phyloP scores from a whole-genome alignment of 2,329 filamentous ascomycete genomes.

The Colletotrichum paranaense region DNA sequence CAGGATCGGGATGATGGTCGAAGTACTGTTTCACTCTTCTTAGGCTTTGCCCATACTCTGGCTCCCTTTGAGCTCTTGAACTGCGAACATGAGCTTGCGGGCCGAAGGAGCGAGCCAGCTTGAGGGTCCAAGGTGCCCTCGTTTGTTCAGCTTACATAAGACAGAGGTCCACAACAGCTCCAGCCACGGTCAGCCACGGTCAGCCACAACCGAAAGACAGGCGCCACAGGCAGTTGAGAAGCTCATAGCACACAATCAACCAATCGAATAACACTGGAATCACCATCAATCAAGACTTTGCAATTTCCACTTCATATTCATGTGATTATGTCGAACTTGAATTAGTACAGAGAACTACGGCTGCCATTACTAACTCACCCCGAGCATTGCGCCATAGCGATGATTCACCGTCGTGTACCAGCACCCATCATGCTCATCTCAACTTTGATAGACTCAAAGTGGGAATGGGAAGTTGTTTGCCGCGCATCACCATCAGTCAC shows the following conservation, averaged over 20 bases:
- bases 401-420: not conserved
- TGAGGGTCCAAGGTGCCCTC: not conserved
- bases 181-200: not conserved
- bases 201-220: not conserved
- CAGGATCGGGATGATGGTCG: not conserved
- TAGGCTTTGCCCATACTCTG: not conserved
- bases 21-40: not conserved
- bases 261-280: not conserved
- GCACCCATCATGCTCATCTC: not conserved
- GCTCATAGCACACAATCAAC: not conserved
- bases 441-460: not conserved
- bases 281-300: not conserved
- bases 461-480: not conserved
- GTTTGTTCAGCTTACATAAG: not conserved
- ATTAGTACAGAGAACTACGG: accelerated
- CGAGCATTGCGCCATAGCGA: not conserved
- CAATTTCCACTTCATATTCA: not conserved
- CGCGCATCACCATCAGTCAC: not conserved
- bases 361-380: not conserved
- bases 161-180: no score
- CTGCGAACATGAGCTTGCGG: not conserved
- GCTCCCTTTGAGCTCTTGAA: not conserved
- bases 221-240: not conserved
- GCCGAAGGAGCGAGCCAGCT: not conserved
- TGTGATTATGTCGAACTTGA: not conserved